Evolutionary conservation across 2,329 filamentous ascomycete genomes (phyloP).

Genomic region (Pseudogymnoascus sp.): DNA sequence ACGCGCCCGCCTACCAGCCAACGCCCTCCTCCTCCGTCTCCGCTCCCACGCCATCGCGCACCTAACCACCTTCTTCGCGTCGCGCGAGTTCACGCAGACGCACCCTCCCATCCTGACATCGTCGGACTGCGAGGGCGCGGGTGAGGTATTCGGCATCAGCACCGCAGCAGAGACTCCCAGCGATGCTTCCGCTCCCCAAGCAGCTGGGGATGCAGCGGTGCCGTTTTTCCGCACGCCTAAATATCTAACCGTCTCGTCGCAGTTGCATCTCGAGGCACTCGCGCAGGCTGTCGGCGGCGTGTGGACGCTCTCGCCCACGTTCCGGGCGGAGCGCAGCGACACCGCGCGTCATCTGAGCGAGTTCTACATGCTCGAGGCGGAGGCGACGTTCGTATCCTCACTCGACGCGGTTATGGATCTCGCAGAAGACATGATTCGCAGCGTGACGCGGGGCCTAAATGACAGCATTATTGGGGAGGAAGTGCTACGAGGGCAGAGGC

Average conservation of each 20-base stretch:
- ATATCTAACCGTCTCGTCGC: conserved; percentile 90
- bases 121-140: conserved; percentile 93
- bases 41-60: conserved; percentile 71
- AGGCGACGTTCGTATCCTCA: conserved; percentile 68
- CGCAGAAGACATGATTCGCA: conserved; percentile 68
- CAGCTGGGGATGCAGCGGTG: conserved; percentile 13
- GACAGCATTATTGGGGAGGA: conserved; percentile 45
- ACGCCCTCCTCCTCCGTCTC: conserved; percentile 71
- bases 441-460: conserved; percentile 38
- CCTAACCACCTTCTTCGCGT: conserved; percentile 67
- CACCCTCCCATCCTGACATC: conserved; percentile 94
- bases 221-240: conserved; percentile 78
- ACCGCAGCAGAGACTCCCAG: conserved; percentile 28
- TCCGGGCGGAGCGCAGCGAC: conserved; percentile 87
- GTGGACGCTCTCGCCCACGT: conserved; percentile 90
- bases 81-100: conserved; percentile 66
- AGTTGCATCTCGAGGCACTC: conserved; percentile 88
- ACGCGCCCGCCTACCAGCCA: conserved; percentile 70
- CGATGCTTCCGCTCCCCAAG: conserved; percentile 18
- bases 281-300: conserved; percentile 82
- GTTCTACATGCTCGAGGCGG: conserved; percentile 97
- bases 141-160: conserved; percentile 76
- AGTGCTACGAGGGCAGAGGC: conserved; percentile 39
- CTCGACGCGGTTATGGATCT: conserved; percentile 66
- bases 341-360: conserved; percentile 91